Base-by-base conservation (phyloP, 2,329 filamentous ascomycete genomes). In the Drechslerella dactyloides region DNA sequence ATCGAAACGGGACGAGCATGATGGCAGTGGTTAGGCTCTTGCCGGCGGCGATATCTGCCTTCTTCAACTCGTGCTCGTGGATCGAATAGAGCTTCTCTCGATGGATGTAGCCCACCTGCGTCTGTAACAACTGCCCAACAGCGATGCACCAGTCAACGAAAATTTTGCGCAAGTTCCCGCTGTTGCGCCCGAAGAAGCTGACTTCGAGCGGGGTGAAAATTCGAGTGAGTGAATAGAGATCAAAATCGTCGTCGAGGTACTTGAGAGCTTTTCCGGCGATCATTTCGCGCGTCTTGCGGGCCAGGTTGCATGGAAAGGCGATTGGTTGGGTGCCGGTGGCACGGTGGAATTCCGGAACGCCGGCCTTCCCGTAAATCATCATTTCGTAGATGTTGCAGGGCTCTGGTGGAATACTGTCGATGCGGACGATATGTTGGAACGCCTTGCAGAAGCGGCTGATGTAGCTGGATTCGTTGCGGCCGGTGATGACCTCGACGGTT, bases 371-470 rank as follows among this genome's bases (percentile, higher is more conserved):
- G 24, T 48, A 58, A 19, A 58, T 42, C 55, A 58, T 58, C 42
- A 44, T 58, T 44, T 58, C 55, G 21, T 62, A 55, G 37, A 55
- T 54, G 11, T 40, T 48, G 50, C 24, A 7, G 8, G 51, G 50
- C 27, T 62, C 59, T n/a, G 51, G 48, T 11, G 17, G 10, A 23
- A 62, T n/a, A 33, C 48, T 23, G 7, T 48, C 51, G 35, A 62
- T 11, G 13, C 59, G 35, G 21, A 62, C 51, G 24, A 62, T 61
- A 17, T 58, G 55, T 23, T 58, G 55, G 15, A 58, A 46, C 6
- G 55, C 42, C 21, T 58, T 58, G 48, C 58, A 61, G 33, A 51
- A 61, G 19, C 58, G 58, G 35, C 44, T 61, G 58, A 53, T 53
- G 33, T 42, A 61, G 19, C 23, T 30, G 15, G 8, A 15, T 42